Conservation (phyloP, 2,329 filamentous ascomycete genomes). For the Coniochaeta sp. region DNA sequence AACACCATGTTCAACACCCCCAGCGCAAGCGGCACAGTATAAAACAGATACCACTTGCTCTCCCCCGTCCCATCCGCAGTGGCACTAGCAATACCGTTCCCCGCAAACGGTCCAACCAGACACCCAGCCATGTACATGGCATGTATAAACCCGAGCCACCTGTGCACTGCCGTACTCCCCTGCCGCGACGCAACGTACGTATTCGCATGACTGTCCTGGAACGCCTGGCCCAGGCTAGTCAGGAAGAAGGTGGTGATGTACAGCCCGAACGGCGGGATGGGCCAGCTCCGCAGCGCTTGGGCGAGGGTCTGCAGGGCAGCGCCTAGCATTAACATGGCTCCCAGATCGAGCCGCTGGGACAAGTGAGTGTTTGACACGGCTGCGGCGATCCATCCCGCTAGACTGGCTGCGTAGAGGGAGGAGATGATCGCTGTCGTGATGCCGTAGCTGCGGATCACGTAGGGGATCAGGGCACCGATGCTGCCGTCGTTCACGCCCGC, state of each 20-base stretch:
- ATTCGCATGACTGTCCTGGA: constrained; percentile 57
- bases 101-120: constrained; percentile 48
- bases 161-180: constrained; percentile 41
- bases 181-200: constrained; percentile 43
- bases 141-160: constrained; percentile 58
- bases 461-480: constrained; percentile 55
- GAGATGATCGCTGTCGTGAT: constrained; percentile 45
- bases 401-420: constrained; percentile 49
- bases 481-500: constrained; percentile 60
- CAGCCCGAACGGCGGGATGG: constrained; percentile 44
- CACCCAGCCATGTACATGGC: constrained; percentile 54
- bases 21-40: constrained; percentile 45
- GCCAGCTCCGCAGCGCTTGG: constrained; percentile 48
- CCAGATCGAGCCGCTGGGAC: constrained; percentile 44
- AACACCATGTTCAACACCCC: constrained; percentile 41
- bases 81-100: constrained; percentile 38
- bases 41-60: constrained; percentile 48
- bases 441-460: constrained; percentile 49
- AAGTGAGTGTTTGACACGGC: constrained; percentile 50
- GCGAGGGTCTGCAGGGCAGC: constrained; percentile 47
- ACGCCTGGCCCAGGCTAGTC: constrained; percentile 52
- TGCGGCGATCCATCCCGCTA: constrained; percentile 52
- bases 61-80: constrained; percentile 10
- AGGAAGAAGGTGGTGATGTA: constrained; percentile 53
- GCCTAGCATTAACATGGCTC: constrained; percentile 48